Conservation (phyloP, 2,329 filamentous ascomycete species). For the Pseudogymnoascus pannorum region DNA sequence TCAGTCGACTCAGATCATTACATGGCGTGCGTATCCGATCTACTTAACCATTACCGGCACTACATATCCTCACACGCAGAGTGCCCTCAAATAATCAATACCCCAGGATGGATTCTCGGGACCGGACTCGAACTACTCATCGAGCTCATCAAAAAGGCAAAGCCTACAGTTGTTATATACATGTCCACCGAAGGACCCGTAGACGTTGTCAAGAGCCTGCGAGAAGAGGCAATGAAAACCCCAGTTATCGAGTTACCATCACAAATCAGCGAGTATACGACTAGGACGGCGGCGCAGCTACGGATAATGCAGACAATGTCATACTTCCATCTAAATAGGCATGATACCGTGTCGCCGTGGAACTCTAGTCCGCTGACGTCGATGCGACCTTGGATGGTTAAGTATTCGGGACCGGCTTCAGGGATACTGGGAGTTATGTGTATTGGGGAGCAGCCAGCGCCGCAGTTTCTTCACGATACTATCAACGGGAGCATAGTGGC, state of each 20-base stretch:
- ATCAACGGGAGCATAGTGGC: slow-evolving; percentile 67
- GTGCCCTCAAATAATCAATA: slow-evolving; percentile 62
- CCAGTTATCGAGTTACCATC: slow-evolving; percentile 50
- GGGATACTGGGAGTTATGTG: slow-evolving; percentile 60
- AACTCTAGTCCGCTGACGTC: slow-evolving; percentile 53
- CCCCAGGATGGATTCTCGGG: slow-evolving; percentile 65
- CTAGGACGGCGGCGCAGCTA: slow-evolving; percentile 57
- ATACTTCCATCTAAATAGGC: slow-evolving; percentile 57
- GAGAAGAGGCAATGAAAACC: slow-evolving; percentile 33
- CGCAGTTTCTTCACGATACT: slow-evolving; percentile 52
- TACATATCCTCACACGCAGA: slow-evolving; percentile 32
- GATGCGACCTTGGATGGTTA: slow-evolving; percentile 53
- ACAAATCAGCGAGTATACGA: slow-evolving; percentile 46
- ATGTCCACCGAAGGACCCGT: slow-evolving; percentile 57
- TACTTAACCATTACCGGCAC: slow-evolving; percentile 51
- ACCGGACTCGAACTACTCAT: slow-evolving; percentile 59
- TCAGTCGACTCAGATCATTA: slow-evolving; percentile 62
- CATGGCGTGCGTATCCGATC: slow-evolving; percentile 53
- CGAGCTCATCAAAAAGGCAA: slow-evolving; percentile 45
- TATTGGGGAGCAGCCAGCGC: slow-evolving; percentile 56
- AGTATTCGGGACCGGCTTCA: slow-evolving; percentile 42
- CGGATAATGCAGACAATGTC: slow-evolving; percentile 72
- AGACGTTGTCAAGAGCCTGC: slow-evolving; percentile 48
- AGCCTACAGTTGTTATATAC: slow-evolving; percentile 58
- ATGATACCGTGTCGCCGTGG: slow-evolving; percentile 18